Conservation (phyloP, 2,329 filamentous ascomycete genomes). For the Cordyceps fumosorosea region DNA sequence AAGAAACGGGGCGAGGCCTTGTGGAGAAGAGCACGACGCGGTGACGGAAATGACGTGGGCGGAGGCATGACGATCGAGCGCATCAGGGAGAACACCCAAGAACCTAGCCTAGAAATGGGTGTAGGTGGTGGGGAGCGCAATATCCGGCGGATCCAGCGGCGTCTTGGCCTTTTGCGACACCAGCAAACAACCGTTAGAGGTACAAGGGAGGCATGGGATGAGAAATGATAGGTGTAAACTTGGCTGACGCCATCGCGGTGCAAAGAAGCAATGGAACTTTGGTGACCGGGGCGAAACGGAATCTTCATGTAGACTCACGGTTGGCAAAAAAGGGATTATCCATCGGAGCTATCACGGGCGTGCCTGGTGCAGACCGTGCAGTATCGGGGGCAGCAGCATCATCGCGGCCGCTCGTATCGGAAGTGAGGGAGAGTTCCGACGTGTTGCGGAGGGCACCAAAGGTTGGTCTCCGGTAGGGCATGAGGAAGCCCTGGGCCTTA, state of each 20-base stretch:
- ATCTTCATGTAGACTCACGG: not conserved
- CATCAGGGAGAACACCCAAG: not conserved
- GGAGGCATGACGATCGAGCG: constrained; percentile 4
- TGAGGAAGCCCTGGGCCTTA: constrained; percentile 38
- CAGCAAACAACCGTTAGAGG: not conserved
- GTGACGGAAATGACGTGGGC: constrained; percentile 8
- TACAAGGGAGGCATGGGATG: not conserved
- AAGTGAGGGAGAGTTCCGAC: constrained; percentile 36
- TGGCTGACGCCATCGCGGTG: not conserved
- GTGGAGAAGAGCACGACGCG: not conserved
- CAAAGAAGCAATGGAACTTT: not conserved
- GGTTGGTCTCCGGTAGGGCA: constrained; percentile 36
- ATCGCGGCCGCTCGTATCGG: constrained; percentile 20
- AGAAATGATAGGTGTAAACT: not conserved
- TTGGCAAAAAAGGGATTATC: constrained; percentile 7
- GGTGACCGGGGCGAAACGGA: not conserved
- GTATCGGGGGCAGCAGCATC: constrained; percentile 27
- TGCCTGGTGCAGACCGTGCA: constrained; percentile 23
- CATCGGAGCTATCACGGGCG: constrained; percentile 18
- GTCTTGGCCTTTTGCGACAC: not conserved
- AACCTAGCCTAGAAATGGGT: constrained; percentile 2
- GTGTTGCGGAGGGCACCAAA: constrained; percentile 41
- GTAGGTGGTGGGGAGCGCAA: not conserved
- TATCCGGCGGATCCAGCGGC: not conserved
- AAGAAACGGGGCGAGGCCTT: not conserved